A percentile compares a stretch with the other conserved stretches of the same genome.
Conservation (phyloP, 306 rosid genomes). For the Chamaecrista fasciculata region DNA sequence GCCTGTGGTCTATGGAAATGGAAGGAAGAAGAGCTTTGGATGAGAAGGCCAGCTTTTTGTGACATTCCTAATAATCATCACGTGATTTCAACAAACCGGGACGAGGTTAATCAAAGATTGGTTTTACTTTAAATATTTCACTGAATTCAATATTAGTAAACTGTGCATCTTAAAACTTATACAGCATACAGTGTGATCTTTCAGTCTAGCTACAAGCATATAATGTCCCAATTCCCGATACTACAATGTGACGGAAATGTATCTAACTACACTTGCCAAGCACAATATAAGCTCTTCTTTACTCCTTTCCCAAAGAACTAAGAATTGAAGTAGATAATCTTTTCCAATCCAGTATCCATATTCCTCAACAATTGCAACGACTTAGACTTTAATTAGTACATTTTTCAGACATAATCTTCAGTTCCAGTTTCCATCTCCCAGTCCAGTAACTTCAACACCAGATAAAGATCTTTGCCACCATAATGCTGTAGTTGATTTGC, state of each 20-base stretch:
- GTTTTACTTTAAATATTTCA: background rate
- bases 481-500: conserved; percentile 60
- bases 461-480: conserved; percentile 52
- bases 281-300: background rate
- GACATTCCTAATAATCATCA: background rate
- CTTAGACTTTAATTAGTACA: background rate
- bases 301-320: background rate
- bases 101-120: background rate
- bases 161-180: background rate
- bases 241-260: background rate
- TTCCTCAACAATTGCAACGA: background rate
- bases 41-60: background rate
- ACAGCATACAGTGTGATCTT: background rate
- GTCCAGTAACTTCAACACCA: conserved; percentile 46
- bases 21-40: too few relatives aligned
- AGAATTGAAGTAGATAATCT: background rate
- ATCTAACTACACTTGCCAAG: background rate
- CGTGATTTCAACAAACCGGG: background rate
- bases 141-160: background rate
- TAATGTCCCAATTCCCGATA: background rate
- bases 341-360: conserved; percentile 10
- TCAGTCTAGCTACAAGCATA: background rate
- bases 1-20: background rate
- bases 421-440: conserved; percentile 63
- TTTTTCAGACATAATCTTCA: conserved; percentile 34